Evolutionary conservation across 164 flowering plant genomes (phyloP).

Genomic region (Warburgia ugandensis): DNA sequence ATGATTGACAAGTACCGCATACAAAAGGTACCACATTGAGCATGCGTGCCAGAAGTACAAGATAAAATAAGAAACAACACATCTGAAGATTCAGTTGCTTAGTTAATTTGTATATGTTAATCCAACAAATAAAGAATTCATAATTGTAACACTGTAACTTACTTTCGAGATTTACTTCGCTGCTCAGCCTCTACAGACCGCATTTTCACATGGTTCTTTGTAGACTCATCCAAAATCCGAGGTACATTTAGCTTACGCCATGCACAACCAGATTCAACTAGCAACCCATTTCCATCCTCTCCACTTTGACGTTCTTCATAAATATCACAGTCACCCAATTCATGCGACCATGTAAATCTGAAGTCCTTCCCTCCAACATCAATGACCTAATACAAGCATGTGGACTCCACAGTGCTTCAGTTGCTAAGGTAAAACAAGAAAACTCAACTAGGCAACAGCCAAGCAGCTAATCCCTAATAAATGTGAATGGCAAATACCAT

Average conservation of each 20-base stretch:
- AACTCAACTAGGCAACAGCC: no score
- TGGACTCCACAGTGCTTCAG: constrained; percentile 1
- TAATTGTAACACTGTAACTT: constrained; percentile 22
- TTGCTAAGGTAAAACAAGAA: no score
- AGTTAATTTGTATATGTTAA: neutral
- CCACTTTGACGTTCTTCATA: constrained; percentile 85
- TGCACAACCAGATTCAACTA: constrained; percentile 84
- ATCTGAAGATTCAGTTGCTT: neutral
- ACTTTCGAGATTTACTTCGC: constrained; percentile 72
- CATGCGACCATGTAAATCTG: constrained; percentile 82
- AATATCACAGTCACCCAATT: constrained; percentile 80
- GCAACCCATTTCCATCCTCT: constrained; percentile 80
- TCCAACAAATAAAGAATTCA: constrained; percentile 2
- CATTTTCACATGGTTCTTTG: constrained; percentile 88
- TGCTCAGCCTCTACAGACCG: constrained; percentile 94
- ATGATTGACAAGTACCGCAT: no score
- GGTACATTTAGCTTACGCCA: constrained; percentile 95
- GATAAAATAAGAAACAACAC: neutral
- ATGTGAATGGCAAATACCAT: no score
- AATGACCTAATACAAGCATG: constrained; percentile 58
- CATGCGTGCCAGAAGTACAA: neutral
- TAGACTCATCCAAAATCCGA: constrained; percentile 85
- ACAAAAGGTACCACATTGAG: no score
- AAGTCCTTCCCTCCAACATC: constrained; percentile 91
- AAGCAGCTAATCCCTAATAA: no score